Evolutionary conservation across 306 rosid species (phyloP).

Genomic region (Myrica gale): DNA sequence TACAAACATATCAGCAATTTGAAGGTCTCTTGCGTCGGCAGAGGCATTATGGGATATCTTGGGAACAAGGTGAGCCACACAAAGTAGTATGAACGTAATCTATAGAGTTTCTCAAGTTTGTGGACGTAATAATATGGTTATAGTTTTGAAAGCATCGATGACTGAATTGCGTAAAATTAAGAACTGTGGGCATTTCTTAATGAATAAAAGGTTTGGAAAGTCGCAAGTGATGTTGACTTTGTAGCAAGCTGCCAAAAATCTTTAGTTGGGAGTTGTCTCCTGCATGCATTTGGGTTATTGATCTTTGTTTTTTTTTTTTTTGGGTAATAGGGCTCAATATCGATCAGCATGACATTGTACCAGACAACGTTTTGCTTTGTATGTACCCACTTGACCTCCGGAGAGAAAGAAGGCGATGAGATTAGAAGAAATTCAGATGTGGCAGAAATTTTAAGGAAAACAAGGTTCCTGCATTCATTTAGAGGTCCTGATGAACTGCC

Average conservation of each 20-base stretch:
- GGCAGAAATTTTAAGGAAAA: slow-evolving; percentile 68
- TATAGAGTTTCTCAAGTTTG: no score
- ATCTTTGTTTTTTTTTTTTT: not conserved
- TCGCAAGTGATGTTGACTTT: not conserved
- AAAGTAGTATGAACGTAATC: not conserved
- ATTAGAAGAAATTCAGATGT: slow-evolving; percentile 69
- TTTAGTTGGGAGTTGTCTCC: not conserved
- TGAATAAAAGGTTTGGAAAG: not conserved
- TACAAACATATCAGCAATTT: slow-evolving; percentile 39
- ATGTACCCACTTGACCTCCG: slow-evolving; percentile 87
- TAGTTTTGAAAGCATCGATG: no score
- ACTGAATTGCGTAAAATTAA: no score
- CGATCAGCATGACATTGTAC: slow-evolving; percentile 77
- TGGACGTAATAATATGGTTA: no score
- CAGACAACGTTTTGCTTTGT: slow-evolving; percentile 74
- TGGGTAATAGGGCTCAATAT: slow-evolving; percentile 72
- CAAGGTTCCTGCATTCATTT: slow-evolving; percentile 54
- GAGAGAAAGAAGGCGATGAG: slow-evolving; percentile 87
- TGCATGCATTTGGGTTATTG: not conserved
- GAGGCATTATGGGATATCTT: slow-evolving; percentile 91
- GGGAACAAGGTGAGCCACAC: slow-evolving; percentile 72
- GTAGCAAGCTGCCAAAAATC: not conserved
- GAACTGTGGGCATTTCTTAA: not conserved
- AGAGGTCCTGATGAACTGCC: slow-evolving; percentile 26
- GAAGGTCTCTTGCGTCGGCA: slow-evolving; percentile 72